phyloP scores from a whole-genome alignment of 1,139 yeast genomes.

The Pichia cactophila region DNA sequence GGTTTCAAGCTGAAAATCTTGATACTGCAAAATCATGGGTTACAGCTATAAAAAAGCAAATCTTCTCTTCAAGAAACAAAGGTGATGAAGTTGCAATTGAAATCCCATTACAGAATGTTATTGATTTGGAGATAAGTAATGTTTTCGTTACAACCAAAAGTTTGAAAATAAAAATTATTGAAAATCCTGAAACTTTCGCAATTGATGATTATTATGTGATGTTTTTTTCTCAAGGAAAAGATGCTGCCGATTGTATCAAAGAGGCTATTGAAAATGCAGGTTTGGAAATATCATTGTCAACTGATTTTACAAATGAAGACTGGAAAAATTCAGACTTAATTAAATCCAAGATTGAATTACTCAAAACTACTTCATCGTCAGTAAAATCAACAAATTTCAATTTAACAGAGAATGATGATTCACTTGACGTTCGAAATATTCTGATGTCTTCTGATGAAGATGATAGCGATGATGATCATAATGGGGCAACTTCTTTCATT shows the following conservation, averaged over 20 bases:
- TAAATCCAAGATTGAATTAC: slow-evolving; percentile 20
- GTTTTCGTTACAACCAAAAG: slow-evolving; percentile 38
- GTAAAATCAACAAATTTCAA: slow-evolving; percentile 20
- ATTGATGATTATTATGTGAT: slow-evolving; percentile 63
- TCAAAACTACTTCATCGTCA: slow-evolving; percentile 20
- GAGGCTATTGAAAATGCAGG: slow-evolving; percentile 24
- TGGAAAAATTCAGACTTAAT: slow-evolving; percentile 17
- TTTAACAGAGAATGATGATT: slow-evolving; percentile 3
- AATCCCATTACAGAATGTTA: slow-evolving; percentile 64
- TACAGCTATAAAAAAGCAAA: slow-evolving; percentile 62
- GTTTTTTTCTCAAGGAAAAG: slow-evolving; percentile 45
- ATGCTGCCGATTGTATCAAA: slow-evolving; percentile 26
- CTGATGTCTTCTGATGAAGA: slow-evolving; percentile 6
- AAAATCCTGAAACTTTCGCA: slow-evolving; percentile 43
- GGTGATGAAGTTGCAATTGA: slow-evolving; percentile 71
- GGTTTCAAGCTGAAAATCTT: slow-evolving; percentile 65
- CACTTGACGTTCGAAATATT: not conserved
- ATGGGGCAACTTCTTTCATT: not conserved
- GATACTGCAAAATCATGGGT: slow-evolving; percentile 78
- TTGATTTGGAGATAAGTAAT: slow-evolving; percentile 49
- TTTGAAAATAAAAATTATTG: slow-evolving; percentile 41
- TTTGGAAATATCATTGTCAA: slow-evolving; percentile 17
- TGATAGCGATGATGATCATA: slow-evolving; percentile 2
- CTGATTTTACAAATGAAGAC: slow-evolving; percentile 16
- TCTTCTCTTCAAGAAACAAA: slow-evolving; percentile 64